Evolutionary conservation across 2,329 filamentous ascomycete species (phyloP).

Genomic region (Neoarthrinium moseri): DNA sequence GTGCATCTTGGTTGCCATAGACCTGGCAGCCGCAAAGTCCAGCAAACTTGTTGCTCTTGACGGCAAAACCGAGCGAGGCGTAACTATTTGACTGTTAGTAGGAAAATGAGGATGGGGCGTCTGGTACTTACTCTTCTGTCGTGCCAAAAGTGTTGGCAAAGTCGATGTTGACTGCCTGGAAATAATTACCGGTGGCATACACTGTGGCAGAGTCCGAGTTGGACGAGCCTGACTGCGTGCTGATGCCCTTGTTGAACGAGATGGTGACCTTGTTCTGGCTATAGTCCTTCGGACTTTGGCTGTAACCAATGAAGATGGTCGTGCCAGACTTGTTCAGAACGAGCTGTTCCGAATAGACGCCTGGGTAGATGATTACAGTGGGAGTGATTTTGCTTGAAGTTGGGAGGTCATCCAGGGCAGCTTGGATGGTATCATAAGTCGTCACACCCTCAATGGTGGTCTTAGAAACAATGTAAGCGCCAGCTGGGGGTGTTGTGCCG

Average conservation of each 20-base stretch:
- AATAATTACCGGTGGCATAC: conserved; percentile 37
- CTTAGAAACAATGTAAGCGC: conserved; percentile 30
- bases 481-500: conserved; percentile 28
- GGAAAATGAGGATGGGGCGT: neutral
- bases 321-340: conserved; percentile 34
- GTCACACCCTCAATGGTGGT: conserved; percentile 31
- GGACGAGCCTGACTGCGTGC: conserved; percentile 32
- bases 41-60: conserved; percentile 37
- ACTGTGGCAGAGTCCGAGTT: conserved; percentile 37
- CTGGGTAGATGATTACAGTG: conserved; percentile 39
- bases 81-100: conserved; percentile 16
- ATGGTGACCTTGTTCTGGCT: conserved; percentile 25
- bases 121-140: conserved; percentile 20
- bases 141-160: conserved; percentile 36
- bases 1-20: conserved; percentile 47
- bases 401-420: conserved; percentile 30
- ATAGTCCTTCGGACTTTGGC: conserved; percentile 32
- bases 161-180: conserved; percentile 36
- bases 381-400: conserved; percentile 32
- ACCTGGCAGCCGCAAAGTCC: conserved; percentile 46
- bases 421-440: conserved; percentile 34
- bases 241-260: conserved; percentile 26
- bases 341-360: conserved; percentile 36
- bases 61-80: conserved; percentile 37
- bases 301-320: conserved; percentile 38